Percentiles rank a stretch among this genome's conserved stretches.
Conservation (phyloP, 2,329 filamentous ascomycete genomes). For the Capronia epimyces region DNA sequence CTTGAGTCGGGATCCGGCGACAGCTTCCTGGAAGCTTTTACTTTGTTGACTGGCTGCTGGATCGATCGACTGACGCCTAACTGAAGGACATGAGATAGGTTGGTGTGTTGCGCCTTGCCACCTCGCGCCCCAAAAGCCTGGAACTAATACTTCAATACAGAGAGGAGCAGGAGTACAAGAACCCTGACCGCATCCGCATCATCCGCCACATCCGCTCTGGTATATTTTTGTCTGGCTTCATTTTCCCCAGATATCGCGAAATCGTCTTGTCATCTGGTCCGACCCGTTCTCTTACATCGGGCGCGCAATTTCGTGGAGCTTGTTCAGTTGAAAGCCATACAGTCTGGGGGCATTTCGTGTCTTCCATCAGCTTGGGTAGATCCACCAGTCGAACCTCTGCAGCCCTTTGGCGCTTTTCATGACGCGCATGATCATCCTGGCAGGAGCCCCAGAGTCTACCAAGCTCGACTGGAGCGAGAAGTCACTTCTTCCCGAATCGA, state of each 20-base stretch:
- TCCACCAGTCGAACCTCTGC: not conserved
- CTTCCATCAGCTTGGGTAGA: no score
- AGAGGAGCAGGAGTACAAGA: not conserved
- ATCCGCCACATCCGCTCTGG: conserved; percentile 17
- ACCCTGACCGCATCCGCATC: conserved; percentile 7
- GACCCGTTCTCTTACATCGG: not conserved
- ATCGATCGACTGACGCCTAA: not conserved
- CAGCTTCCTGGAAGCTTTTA: not conserved
- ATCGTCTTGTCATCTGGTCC: not conserved
- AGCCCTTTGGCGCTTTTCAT: conserved; percentile 10
- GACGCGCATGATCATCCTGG: conserved; percentile 29
- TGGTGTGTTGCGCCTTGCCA: not conserved
- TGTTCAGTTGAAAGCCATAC: not conserved
- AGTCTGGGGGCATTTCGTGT: no score
- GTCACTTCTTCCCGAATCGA: conserved; percentile 19
- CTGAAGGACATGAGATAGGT: not conserved
- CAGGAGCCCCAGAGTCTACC: conserved; percentile 25
- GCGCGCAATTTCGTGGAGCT: not conserved
- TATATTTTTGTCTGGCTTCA: not conserved
- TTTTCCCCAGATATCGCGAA: conserved; percentile 5
- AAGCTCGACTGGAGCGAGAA: conserved; percentile 30
- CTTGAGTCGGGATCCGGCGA: not conserved
- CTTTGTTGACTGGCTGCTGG: not conserved
- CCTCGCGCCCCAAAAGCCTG: not conserved
- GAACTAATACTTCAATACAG: not conserved